Evolutionary conservation across 805 yeast species (phyloP).

Genomic region (Yamadazyma olivae): DNA sequence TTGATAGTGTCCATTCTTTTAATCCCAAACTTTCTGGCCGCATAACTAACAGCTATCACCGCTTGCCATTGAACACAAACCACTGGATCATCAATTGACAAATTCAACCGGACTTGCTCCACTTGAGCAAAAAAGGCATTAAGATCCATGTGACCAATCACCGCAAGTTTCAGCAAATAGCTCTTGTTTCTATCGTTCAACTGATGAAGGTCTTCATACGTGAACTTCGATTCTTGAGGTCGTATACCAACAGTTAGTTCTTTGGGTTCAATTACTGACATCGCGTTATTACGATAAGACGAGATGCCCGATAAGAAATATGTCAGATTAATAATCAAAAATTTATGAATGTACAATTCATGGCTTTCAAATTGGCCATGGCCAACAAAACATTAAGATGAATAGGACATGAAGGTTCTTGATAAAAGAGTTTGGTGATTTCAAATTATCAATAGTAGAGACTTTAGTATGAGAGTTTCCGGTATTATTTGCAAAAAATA

Average conservation of each 20-base stretch:
- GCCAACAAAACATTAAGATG: too few species aligned
- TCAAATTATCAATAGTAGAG: too few species aligned
- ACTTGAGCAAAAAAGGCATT: constrained; percentile 97
- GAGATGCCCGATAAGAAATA: too few species aligned
- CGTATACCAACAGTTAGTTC: neutral
- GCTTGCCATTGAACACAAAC: constrained; percentile 94
- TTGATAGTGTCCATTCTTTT: constrained; percentile 70
- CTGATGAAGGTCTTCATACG: constrained; percentile 46
- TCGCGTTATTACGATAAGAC: constrained; percentile 2
- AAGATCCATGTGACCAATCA: constrained; percentile 82
- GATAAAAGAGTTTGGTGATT: too few species aligned
- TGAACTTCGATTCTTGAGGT: constrained; percentile 36
- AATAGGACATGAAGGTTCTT: too few species aligned
- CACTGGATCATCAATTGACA: constrained; percentile 70
- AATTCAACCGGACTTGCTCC: constrained; percentile 72
- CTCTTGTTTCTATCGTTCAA: constrained; percentile 47
- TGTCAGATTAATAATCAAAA: too few species aligned
- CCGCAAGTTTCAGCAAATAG: constrained; percentile 66
- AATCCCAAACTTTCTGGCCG: constrained; percentile 84
- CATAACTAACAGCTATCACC: constrained; percentile 85
- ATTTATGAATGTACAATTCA: too few species aligned
- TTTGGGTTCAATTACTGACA: constrained; percentile 10
- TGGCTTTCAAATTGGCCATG: too few species aligned
- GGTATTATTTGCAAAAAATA: too few species aligned
- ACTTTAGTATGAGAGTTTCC: too few species aligned